phyloP scores from a whole-genome alignment of 768 basidiomycete species.

The Lentinula sp. region DNA sequence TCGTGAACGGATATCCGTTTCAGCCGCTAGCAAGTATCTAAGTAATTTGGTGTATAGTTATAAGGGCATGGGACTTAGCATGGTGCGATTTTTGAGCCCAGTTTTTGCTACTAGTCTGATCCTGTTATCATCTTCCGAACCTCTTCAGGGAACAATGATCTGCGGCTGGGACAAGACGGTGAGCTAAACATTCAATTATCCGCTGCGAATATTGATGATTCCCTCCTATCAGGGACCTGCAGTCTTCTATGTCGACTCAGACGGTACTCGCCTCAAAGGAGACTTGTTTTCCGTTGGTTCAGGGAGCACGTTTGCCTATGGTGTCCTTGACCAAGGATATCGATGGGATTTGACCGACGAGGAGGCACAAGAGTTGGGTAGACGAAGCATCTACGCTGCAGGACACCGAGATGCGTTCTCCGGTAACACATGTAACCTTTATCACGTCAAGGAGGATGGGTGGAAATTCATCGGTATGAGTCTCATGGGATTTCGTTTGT shows the following conservation, averaged over 20 bases:
- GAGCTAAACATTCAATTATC: conserved; percentile 18
- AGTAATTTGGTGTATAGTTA: conserved; percentile 97
- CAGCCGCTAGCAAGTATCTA: conserved; percentile 97
- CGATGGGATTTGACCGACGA: conserved; percentile 88
- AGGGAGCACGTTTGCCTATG: conserved; percentile 98
- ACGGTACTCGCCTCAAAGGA: conserved; percentile 92
- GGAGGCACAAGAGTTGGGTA: conserved; percentile 90
- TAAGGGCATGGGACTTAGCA: conserved; percentile 98
- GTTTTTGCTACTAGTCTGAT: too few species aligned
- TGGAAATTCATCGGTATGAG: conserved; percentile 91
- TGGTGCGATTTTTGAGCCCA: conserved; percentile 51
- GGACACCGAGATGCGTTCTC: conserved; percentile 96
- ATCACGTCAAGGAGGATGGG: conserved; percentile 90
- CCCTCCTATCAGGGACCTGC: conserved; percentile 63
- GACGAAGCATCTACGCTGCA: conserved; percentile 93
- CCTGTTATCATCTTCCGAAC: not conserved
- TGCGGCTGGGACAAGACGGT: conserved; percentile 99
- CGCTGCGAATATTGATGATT: not conserved
- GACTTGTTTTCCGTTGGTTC: conserved; percentile 99
- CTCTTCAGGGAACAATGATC: conserved; percentile 90
- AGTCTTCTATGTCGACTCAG: conserved; percentile 96
- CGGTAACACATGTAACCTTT: conserved; percentile 93
- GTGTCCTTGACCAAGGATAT: conserved; percentile 95
- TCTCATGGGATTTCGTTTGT: not conserved
- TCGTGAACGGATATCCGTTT: conserved; percentile 94